phyloP scores from a whole-genome alignment of 2,329 filamentous ascomycete genomes.

The Tolypocladium nubicola region DNA sequence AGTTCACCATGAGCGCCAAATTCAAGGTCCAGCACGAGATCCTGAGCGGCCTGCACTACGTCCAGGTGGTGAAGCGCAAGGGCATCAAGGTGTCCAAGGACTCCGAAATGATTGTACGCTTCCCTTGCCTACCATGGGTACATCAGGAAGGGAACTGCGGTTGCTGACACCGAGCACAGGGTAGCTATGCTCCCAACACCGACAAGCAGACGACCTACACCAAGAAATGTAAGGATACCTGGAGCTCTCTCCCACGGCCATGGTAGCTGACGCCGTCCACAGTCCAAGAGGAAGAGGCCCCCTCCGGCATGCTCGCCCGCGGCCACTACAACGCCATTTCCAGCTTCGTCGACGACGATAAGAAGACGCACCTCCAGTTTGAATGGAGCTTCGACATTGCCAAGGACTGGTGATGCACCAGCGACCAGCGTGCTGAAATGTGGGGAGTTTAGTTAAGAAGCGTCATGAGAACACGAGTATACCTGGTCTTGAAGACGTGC shows the following conservation, averaged over 20 bases:
- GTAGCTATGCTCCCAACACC: constrained; percentile 88
- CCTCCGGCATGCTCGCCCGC: constrained; percentile 78
- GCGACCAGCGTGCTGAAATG: not conserved
- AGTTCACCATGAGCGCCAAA: constrained; percentile 86
- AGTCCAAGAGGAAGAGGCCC: constrained; percentile 90
- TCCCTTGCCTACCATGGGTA: not conserved
- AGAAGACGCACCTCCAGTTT: constrained; percentile 80
- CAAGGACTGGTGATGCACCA: constrained; percentile 71
- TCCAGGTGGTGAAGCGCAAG: constrained; percentile 88
- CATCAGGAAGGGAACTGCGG: not conserved
- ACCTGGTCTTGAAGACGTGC: not conserved
- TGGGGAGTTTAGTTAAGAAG: constrained; percentile 2
- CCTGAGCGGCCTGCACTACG: constrained; percentile 87
- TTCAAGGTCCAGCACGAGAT: constrained; percentile 98
- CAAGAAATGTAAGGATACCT: constrained; percentile 69
- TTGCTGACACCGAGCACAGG: constrained; percentile 35
- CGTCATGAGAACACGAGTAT: constrained; percentile 11
- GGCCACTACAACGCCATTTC: constrained; percentile 85
- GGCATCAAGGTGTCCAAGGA: constrained; percentile 82
- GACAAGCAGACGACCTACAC: constrained; percentile 74
- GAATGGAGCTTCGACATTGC: constrained; percentile 94
- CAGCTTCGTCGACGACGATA: constrained; percentile 91
- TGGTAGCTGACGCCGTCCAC: not conserved
- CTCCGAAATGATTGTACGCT: constrained; percentile 90
- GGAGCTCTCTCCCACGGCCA: not conserved